Base-by-base conservation (phyloP, 2,329 filamentous ascomycete genomes). In the Teratosphaeria gauchensis region DNA sequence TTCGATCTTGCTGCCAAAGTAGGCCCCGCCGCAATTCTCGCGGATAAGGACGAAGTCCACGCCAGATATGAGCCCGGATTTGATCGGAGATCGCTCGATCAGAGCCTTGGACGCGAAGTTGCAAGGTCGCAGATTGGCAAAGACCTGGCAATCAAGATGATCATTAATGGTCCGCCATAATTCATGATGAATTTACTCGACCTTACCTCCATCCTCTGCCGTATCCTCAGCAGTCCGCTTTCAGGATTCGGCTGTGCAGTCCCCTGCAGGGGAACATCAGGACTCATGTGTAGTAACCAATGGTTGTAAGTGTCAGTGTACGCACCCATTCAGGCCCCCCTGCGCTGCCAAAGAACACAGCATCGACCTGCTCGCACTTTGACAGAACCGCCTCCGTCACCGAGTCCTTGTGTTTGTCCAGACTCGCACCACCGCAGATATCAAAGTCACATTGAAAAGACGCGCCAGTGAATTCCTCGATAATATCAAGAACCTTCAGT, bases 51-150 rank as follows among this genome's bases (percentile, higher is more conserved):
- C 75, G 63, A 80, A 79, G 58, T 79, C 74, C 19, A 77, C 76
- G 4, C 76, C 78, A 0, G 65, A 62, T 28, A 78, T 76, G 19
- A 79, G 69, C 7, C 76, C 74, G 1, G 72, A 63, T 61, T 78
- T 80, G 59, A 81, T 72, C 0, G 79, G 77, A 0, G 75, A 77
- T 16, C 73, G 67, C 6, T 71, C 69, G 2, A 70, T 59, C 53
- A 71, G 63, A 7, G 14, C 74, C 68, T 76, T 75, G 0, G 74
- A 74, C 1, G 75, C 75, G 21, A 78, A 74, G 53, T 76, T 74
- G 63, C 78, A 80, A 0, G 79, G 79, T 0, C 79, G 73, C 24
- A 81, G 64, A 60, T 82, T 82, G 53, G 78, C 79, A 60, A 80
- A 82, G 59, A 71, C 67, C 66, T 67, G 53, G 24, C n/a, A 48